Evolutionary conservation across 441 rosid species (phyloP), one percentile per base, ranked within the genome.

Genomic region (Melianthus villosus): DNA sequence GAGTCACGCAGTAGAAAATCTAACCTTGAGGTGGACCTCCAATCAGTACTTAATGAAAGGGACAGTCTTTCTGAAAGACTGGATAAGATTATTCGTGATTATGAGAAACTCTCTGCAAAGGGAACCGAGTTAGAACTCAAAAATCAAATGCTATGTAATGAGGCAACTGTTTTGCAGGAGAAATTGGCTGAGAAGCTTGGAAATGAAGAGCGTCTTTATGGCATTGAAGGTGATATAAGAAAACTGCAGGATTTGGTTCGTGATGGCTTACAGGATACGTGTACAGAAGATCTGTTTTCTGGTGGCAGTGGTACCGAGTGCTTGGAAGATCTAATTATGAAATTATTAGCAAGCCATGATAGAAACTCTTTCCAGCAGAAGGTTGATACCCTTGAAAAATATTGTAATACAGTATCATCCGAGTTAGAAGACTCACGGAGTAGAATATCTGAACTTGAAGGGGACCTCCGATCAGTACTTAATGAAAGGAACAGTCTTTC

Each of bases 401-500:
- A 69, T 50, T 74, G 72, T 62, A 63, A 60, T 48, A 73, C 77
- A 28, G 42, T 85, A 37, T 54, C 67, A 66, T 67, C 80, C 52
- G 95, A 85, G 55, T 39, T 79, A 56, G 93, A 77, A 51, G 80
- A 65, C 46, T 74, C 81, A 26, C 62, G 51, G 28, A 54, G 65
- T 58, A 77, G 62, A 63, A 60, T 57, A 48, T 51, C 69, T 52
- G 74, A 50, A 42, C 63, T 76, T 37, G 73, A 73, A 62, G 70
- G 43, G 40, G 77, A 78, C 40, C 65, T 77, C 48, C 71, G 68
- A 27, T 62, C 62, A 11, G 67, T 55, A 60, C 54, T 39, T 29
- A 57, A 40, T 44, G 78, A 86, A 68, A 81, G 66, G 47, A 68
- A 59, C 39, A 45, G 53, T 33, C 63, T 82, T 45, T 74, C 75